Evolutionary conservation across 345 rosid genomes (phyloP).

Genomic region (Physaria fendleri): DNA sequence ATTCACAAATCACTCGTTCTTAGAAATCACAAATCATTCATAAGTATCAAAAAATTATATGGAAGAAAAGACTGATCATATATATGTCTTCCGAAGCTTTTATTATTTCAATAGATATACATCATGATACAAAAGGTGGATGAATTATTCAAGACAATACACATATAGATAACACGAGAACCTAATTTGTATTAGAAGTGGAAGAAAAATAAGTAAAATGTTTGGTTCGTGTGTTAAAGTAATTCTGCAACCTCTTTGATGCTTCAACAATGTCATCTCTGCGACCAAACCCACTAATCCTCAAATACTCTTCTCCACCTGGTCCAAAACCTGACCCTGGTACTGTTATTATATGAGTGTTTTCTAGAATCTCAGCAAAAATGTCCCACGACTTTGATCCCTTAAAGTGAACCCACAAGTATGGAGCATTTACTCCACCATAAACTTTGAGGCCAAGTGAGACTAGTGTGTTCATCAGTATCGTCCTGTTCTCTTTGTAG

Average conservation of each 20-base stretch:
- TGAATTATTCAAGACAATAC: background rate
- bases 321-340: conserved; percentile 87
- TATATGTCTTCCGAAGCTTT: background rate
- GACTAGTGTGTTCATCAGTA: conserved; percentile 43
- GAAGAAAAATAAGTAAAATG: conserved; percentile 14
- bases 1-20: too few species aligned
- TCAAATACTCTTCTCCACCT: conserved; percentile 60
- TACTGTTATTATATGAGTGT: conserved; percentile 54
- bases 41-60: background rate
- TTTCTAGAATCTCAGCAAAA: conserved; percentile 62
- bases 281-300: conserved; percentile 68
- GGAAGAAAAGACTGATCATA: background rate
- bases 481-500: conserved; percentile 62
- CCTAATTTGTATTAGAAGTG: conserved; percentile 9
- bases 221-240: conserved; percentile 16
- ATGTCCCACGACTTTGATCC: conserved; percentile 67
- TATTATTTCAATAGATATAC: conserved; percentile 20
- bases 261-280: conserved; percentile 52
- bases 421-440: conserved; percentile 75
- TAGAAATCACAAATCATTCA: too few species aligned
- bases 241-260: conserved; percentile 38
- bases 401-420: conserved; percentile 66
- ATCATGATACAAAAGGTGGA: background rate
- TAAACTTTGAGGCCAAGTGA: conserved; percentile 47
- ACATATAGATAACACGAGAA: background rate